Evolutionary conservation across 2,329 filamentous ascomycete genomes (phyloP).

Genomic region (Aspergillus alliaceus): DNA sequence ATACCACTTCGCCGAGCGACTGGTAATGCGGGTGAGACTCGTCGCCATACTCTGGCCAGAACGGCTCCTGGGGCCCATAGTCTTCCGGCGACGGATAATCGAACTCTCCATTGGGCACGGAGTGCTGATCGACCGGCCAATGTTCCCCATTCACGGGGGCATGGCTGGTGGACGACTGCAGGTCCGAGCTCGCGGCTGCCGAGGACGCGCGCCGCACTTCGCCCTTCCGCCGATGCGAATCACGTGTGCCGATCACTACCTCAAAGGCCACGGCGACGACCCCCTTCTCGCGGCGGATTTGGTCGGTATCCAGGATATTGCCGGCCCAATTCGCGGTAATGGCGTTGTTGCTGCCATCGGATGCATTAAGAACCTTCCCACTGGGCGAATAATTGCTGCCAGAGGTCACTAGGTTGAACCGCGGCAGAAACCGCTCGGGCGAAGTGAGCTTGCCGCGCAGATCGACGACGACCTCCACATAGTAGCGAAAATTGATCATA

Average conservation of each 20-base stretch:
- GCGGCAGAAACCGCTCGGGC: conserved; percentile 66
- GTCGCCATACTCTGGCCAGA: conserved; percentile 32
- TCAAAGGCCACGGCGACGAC: conserved; percentile 88
- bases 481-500: conserved; percentile 94
- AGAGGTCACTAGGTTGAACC: conserved; percentile 51
- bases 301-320: conserved; percentile 82
- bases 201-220: conserved; percentile 33
- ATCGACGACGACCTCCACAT: conserved; percentile 89
- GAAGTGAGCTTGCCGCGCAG: conserved; percentile 80
- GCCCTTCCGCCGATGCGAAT: conserved; percentile 63
- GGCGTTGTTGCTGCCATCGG: conserved; percentile 33
- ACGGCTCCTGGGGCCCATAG: conserved; percentile 20
- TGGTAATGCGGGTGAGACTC: conserved; percentile 22
- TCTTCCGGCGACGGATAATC: conserved; percentile 29
- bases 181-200: conserved; percentile 29
- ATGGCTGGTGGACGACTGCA: conserved; percentile 21
- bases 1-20: conserved; percentile 23
- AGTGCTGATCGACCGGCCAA: conserved; percentile 24
- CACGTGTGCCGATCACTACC: conserved; percentile 79
- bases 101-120: conserved; percentile 16
- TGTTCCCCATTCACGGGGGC: conserved; percentile 26
- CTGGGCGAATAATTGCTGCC: conserved; percentile 46
- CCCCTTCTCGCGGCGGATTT: conserved; percentile 82
- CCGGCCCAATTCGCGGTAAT: conserved; percentile 48
- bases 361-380: conserved; percentile 34